A percentile compares a stretch with the other conserved stretches of the same genome.
phyloP scores from a whole-genome alignment of 345 rosid genomes.

The Eucalyptus curtisii region DNA sequence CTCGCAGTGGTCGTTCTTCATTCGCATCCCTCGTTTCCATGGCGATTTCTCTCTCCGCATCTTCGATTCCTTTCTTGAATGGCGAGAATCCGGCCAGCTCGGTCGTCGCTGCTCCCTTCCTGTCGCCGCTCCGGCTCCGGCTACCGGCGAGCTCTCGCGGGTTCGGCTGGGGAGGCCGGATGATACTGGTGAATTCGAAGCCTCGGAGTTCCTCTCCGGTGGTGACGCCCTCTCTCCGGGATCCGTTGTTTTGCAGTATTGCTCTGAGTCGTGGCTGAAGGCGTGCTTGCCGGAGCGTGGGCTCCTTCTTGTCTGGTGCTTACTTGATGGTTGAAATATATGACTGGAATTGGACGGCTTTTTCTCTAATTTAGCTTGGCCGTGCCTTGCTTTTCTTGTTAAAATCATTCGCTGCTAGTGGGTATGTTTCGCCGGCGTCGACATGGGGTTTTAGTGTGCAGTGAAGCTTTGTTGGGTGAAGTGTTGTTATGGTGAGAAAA shows the following conservation, averaged over 20 bases:
- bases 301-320: neutral
- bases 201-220: neutral
- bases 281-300: neutral
- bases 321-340: neutral
- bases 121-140: neutral
- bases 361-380: neutral
- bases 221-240: neutral
- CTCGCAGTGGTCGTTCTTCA: neutral
- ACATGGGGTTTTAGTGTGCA: neutral
- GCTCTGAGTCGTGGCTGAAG: neutral
- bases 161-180: neutral
- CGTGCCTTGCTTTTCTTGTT: neutral
- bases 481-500: neutral
- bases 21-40: slow-evolving; percentile 3
- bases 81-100: neutral
- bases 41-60: slow-evolving; percentile 37
- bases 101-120: neutral
- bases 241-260: neutral
- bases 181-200: neutral
- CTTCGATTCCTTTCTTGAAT: slow-evolving; percentile 7
- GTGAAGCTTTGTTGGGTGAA: neutral
- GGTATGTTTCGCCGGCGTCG: neutral
- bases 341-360: neutral
- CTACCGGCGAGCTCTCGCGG: neutral
- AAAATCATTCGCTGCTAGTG: neutral